Evolutionary conservation across 2,329 filamentous ascomycete species (phyloP).

Genomic region (Berkeleyomyces rouxiae): DNA sequence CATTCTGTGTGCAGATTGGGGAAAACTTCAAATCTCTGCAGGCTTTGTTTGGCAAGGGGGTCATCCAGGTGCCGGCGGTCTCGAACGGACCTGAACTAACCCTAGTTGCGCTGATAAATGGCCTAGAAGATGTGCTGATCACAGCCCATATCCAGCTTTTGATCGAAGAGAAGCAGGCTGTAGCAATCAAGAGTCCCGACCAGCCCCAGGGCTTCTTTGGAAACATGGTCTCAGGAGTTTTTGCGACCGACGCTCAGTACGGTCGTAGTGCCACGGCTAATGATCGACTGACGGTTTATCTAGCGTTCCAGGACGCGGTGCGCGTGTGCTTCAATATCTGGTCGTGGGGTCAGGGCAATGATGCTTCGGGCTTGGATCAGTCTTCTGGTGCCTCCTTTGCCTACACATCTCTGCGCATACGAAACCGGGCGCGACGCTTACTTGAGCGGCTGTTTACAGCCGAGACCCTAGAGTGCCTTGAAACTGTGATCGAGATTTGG

Average conservation of each 20-base stretch:
- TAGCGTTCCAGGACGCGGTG: conserved; percentile 95
- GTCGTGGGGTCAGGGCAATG: conserved; percentile 66
- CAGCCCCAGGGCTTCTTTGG: conserved; percentile 80
- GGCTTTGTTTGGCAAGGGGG: conserved; percentile 34
- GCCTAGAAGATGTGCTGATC: conserved; percentile 77
- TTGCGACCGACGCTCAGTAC: conserved; percentile 60
- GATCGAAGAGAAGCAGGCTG: conserved; percentile 53
- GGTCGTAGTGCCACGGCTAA: conserved; percentile 78
- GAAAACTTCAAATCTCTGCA: conserved; percentile 56
- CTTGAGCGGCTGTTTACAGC: conserved; percentile 86
- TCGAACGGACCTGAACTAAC: conserved; percentile 44
- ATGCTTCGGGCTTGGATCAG: conserved; percentile 41
- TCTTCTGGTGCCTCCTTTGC: conserved; percentile 66
- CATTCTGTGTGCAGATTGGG: conserved; percentile 64
- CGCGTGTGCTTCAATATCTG: conserved; percentile 86
- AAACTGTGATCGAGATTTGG: conserved; percentile 82
- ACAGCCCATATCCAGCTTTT: conserved; percentile 70
- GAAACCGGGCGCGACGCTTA: conserved; percentile 72
- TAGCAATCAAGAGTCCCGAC: conserved; percentile 59
- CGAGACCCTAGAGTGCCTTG: conserved; percentile 82
- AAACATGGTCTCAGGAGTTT: conserved; percentile 85
- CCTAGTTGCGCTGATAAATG: conserved; percentile 75
- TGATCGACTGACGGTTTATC: conserved; percentile 74
- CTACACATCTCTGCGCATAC: conserved; percentile 80
- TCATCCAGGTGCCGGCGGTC: conserved; percentile 18